phyloP scores from a whole-genome alignment of 805 yeast genomes.

The Ogataea allantospora region DNA sequence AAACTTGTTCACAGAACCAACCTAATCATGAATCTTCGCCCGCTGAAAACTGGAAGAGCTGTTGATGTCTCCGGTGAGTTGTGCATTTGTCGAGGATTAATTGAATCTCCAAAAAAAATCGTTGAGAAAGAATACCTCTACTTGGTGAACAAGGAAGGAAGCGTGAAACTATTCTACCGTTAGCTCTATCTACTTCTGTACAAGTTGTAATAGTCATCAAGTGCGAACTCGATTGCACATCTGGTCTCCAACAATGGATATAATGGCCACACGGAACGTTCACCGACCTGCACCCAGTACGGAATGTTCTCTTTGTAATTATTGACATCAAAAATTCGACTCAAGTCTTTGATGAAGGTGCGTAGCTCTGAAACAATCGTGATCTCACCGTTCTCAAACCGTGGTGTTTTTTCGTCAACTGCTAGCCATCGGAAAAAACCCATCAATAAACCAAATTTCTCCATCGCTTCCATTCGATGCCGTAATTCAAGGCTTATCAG shows the following conservation, averaged over 20 bases:
- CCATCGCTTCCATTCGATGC: conserved; percentile 78
- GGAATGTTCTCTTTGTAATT: conserved; percentile 70
- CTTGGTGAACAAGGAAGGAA: conserved; percentile 53
- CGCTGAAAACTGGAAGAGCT: conserved; percentile 78
- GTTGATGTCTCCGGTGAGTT: conserved; percentile 77
- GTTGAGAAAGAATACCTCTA: conserved; percentile 65
- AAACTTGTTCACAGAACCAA: conserved; percentile 51
- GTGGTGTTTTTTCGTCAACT: conserved; percentile 84
- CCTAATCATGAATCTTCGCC: conserved; percentile 55
- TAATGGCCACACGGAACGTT: conserved; percentile 89
- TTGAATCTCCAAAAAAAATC: conserved; percentile 30
- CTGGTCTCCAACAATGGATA: conserved; percentile 82
- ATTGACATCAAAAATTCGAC: conserved; percentile 75
- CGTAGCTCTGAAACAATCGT: conserved; percentile 87
- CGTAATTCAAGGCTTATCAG: conserved; percentile 74
- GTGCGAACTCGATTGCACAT: conserved; percentile 83
- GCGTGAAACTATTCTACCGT: conserved; percentile 44
- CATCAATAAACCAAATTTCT: conserved; percentile 72
- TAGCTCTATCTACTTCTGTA: conserved; percentile 28
- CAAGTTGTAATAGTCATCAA: conserved; percentile 66
- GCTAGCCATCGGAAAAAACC: conserved; percentile 70
- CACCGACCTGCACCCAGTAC: conserved; percentile 90
- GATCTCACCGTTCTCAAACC: conserved; percentile 71
- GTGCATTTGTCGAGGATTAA: conserved; percentile 56
- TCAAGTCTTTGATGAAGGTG: conserved; percentile 65